Evolutionary conservation across 345 rosid species (phyloP).

Genomic region (Aquilaria yunnanensis): DNA sequence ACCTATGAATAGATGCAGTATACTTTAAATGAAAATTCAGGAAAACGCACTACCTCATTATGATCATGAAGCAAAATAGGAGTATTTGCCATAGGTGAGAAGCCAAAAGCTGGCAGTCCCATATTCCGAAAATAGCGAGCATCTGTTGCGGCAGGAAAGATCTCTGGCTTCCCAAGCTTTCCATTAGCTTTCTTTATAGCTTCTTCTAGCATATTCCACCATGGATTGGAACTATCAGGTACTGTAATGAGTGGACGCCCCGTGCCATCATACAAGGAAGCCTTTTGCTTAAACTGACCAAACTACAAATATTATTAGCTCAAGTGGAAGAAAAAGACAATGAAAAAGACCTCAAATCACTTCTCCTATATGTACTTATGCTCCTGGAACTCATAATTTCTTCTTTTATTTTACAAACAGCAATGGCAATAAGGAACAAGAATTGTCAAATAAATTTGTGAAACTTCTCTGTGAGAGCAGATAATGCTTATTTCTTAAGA

Average conservation of each 20-base stretch:
- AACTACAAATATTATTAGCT: slow-evolving; percentile 25
- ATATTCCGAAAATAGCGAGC: slow-evolving; percentile 58
- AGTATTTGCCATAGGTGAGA: slow-evolving; percentile 90
- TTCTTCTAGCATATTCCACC: slow-evolving; percentile 84
- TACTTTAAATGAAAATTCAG: neutral
- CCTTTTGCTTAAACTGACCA: slow-evolving; percentile 84
- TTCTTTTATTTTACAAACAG: too few species aligned
- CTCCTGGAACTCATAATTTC: too few species aligned
- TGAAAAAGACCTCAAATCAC: too few species aligned
- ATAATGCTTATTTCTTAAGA: too few species aligned
- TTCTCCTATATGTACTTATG: too few species aligned
- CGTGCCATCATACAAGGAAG: slow-evolving; percentile 18
- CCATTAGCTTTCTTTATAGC: slow-evolving; percentile 74
- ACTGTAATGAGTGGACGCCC: slow-evolving; percentile 63
- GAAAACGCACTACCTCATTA: slow-evolving; percentile 64
- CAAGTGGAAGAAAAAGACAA: neutral
- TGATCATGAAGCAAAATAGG: slow-evolving; percentile 90
- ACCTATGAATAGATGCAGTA: neutral
- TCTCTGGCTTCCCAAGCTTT: slow-evolving; percentile 63
- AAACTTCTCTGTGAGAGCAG: too few species aligned
- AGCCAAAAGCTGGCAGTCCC: slow-evolving; percentile 84
- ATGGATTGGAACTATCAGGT: slow-evolving; percentile 64
- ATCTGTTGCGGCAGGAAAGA: slow-evolving; percentile 91
- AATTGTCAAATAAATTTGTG: too few species aligned
- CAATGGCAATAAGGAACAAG: too few species aligned